A percentile compares a stretch with the other conserved stretches of the same genome.
Conservation (phyloP, 352 stramenopile species). For the Achlya hypogyna region DNA sequence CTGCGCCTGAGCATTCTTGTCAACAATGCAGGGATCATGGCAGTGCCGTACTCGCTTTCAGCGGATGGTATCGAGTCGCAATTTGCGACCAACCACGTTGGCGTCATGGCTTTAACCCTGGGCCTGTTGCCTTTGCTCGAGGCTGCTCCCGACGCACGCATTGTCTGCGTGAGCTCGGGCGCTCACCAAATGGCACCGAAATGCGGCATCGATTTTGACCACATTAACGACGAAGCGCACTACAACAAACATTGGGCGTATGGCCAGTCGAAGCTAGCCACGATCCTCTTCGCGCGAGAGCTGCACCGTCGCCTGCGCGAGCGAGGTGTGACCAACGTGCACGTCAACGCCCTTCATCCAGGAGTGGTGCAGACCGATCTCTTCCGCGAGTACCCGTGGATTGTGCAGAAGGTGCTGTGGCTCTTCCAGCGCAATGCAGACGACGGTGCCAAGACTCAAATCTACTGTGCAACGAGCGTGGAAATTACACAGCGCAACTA, state of each 20-base stretch:
- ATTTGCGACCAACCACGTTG: slow-evolving; percentile 67
- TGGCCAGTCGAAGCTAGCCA: slow-evolving; percentile 25
- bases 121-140: slow-evolving; percentile 36
- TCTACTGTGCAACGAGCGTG: slow-evolving; percentile 3
- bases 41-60: slow-evolving; percentile 28
- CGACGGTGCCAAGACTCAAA: slow-evolving; percentile 14
- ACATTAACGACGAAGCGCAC: neutral
- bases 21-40: slow-evolving; percentile 64
- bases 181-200: slow-evolving; percentile 9
- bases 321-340: slow-evolving; percentile 21
- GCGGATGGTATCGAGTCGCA: slow-evolving; percentile 42
- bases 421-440: neutral
- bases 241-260: neutral
- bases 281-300: slow-evolving; percentile 26
- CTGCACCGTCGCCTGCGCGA: slow-evolving; percentile 22
- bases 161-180: slow-evolving; percentile 38
- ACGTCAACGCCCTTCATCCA: slow-evolving; percentile 25
- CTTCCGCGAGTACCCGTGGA: neutral
- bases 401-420: neutral
- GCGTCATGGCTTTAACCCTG: slow-evolving; percentile 53
- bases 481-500: neutral
- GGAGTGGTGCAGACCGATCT: slow-evolving; percentile 7
- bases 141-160: slow-evolving; percentile 21
- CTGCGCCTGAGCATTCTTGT: slow-evolving; percentile 51
- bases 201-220: neutral